phyloP scores from a whole-genome alignment of 768 basidiomycete genomes.

The Botryobasidium botryosum region DNA sequence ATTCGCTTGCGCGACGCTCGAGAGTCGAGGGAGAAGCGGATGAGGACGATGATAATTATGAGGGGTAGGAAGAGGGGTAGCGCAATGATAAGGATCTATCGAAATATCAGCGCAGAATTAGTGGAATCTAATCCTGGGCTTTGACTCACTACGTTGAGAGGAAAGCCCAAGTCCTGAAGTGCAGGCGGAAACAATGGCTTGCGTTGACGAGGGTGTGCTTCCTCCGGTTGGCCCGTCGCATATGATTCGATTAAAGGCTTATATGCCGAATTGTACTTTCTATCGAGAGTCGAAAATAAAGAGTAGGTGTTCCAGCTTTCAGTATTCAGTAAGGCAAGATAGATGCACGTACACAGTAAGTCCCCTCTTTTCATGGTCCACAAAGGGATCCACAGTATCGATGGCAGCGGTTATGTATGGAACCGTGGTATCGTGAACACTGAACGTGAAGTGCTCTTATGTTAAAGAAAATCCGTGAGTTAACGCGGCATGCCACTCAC shows the following conservation, averaged over 20 bases:
- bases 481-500: too few relatives aligned
- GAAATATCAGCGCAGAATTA: constrained; percentile 3
- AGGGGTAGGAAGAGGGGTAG: constrained; percentile 53
- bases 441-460: background rate
- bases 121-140: too few relatives aligned
- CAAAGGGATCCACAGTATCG: constrained; percentile 49
- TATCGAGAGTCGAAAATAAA: too few relatives aligned
- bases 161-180: constrained; percentile 43
- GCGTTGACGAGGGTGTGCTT: constrained; percentile 19
- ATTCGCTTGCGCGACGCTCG: constrained; percentile 49
- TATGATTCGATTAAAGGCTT: constrained; percentile 39
- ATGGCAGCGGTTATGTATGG: constrained; percentile 69
- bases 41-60: constrained; percentile 30
- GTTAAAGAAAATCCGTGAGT: too few relatives aligned
- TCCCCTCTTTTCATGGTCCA: constrained; percentile 30
- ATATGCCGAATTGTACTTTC: constrained; percentile 41
- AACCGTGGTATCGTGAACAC: constrained; percentile 46
- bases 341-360: too few relatives aligned
- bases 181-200: constrained; percentile 34
- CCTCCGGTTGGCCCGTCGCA: constrained; percentile 26
- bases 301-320: too few relatives aligned
- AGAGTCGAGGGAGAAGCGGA: constrained; percentile 38
- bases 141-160: constrained; percentile 57
- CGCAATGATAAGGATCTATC: constrained; percentile 39
- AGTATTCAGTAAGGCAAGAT: too few relatives aligned